A percentile compares a stretch with the other conserved stretches of the same genome.
These are phyloP conservation scores for Microbotryum silenes-acaulis DNA, from an alignment of 1,284 basidiomycete species.

Conservation along the genomic window DNA sequence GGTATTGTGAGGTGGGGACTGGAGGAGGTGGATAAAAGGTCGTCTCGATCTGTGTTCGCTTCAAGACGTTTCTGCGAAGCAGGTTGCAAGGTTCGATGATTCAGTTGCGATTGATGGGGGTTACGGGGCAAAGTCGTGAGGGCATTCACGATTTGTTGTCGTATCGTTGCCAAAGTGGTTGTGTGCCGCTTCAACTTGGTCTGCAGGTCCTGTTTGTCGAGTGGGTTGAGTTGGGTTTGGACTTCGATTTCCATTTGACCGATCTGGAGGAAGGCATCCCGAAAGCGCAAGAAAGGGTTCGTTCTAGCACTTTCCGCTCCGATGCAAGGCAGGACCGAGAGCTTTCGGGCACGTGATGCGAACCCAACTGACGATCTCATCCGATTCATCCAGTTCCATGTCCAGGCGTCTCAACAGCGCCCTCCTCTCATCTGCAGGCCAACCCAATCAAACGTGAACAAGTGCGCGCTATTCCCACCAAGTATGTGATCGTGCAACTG, in stretches of 20 bases:
- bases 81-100: no score
- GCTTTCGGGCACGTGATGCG: background rate
- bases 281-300: background rate
- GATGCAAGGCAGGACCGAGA: no score
- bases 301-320: no score
- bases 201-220: constrained; percentile 62
- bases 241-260: constrained; percentile 99
- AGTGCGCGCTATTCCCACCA: no score
- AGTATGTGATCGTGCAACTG: no score
- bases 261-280: constrained; percentile 49
- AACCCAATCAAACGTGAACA: no score
- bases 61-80: constrained; percentile 42
- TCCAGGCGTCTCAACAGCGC: constrained; percentile 74
- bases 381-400: constrained; percentile 95
- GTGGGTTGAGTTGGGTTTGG: constrained; percentile 70
- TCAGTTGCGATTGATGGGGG: no score
- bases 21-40: constrained; percentile 38
- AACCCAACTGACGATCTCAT: constrained; percentile 69
- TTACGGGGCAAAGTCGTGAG: background rate
- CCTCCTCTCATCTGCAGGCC: constrained; percentile 64
- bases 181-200: constrained; percentile 64
- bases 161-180: constrained; percentile 61
- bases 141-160: constrained; percentile 56
- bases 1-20: constrained; percentile 44
- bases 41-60: constrained; percentile 42